Percentiles rank a stretch among this genome's conserved stretches.
Evolutionary conservation across 768 basidiomycete genomes (phyloP).

Genomic region (Postia placenta): DNA sequence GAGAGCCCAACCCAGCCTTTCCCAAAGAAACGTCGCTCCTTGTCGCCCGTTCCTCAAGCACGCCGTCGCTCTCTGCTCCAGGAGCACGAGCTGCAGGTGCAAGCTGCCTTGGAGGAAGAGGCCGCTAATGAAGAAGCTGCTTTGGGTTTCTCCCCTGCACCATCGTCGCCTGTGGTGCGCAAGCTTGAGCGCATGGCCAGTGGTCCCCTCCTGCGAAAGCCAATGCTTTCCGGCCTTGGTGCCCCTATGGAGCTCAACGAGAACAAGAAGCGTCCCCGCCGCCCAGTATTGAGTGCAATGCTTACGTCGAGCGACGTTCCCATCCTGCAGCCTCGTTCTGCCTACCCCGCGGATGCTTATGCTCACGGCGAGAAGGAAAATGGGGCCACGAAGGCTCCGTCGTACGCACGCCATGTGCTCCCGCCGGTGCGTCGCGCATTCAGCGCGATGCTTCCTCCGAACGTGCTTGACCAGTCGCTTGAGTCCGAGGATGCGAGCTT

Average conservation of each 20-base stretch:
- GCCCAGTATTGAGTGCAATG: conserved; percentile 63
- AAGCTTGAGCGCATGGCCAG: conserved; percentile 40
- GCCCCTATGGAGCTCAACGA: conserved; percentile 41
- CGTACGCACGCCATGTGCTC: conserved; percentile 20
- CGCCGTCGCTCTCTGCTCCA: conserved; percentile 10
- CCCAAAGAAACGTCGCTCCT: conserved; percentile 27
- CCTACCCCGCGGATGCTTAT: conserved; percentile 15
- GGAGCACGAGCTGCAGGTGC: conserved; percentile 1
- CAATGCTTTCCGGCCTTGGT: conserved; percentile 46
- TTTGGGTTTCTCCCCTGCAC: conserved; percentile 39
- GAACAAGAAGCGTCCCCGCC: conserved; percentile 52
- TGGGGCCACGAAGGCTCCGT: conserved; percentile 1
- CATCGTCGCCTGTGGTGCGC: conserved; percentile 41
- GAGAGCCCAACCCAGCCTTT: conserved; percentile 35
- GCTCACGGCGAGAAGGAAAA: conserved; percentile 10
- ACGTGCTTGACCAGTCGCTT: conserved; percentile 35
- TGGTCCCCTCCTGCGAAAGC: conserved; percentile 37
- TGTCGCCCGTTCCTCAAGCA: conserved; percentile 19
- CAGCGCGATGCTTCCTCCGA: conserved; percentile 57
- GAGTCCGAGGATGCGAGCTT: conserved; percentile 41
- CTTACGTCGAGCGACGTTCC: conserved; percentile 38
- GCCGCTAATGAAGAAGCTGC: conserved; percentile 4
- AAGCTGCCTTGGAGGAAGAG: conserved; percentile 5
- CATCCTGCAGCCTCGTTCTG: conserved; percentile 10
- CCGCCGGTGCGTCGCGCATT: conserved; percentile 66